Conservation (phyloP, 2,329 filamentous ascomycete genomes). For the Stylonectria norvegica region DNA sequence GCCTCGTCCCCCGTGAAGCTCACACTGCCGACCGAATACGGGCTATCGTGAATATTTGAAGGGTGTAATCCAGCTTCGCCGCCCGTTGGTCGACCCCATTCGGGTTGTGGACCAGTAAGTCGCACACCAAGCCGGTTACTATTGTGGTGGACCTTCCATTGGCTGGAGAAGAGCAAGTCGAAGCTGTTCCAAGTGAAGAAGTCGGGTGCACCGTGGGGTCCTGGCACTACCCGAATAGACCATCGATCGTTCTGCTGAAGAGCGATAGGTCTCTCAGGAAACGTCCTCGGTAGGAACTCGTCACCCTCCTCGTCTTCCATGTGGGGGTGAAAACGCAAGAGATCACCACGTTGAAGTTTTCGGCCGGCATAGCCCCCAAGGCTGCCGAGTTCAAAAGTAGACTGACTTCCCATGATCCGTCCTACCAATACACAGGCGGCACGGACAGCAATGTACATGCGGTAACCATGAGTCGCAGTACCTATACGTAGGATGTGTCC, state of each 20-base stretch:
- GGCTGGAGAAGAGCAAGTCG: constrained; percentile 29
- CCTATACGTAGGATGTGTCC: constrained; percentile 29
- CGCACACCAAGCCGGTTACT: constrained; percentile 40
- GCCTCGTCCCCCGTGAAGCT: constrained; percentile 43
- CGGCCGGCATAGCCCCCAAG: constrained; percentile 35
- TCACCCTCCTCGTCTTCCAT: not conserved
- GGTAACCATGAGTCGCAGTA: constrained; percentile 26
- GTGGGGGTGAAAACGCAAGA: constrained; percentile 21
- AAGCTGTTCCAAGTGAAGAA: constrained; percentile 34
- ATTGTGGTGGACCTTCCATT: constrained; percentile 40
- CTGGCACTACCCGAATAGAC: constrained; percentile 35
- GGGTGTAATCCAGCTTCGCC: constrained; percentile 39
- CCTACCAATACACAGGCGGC: constrained; percentile 36
- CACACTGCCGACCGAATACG: constrained; percentile 39
- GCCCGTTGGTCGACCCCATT: constrained; percentile 37
- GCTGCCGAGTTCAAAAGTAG: constrained; percentile 31
- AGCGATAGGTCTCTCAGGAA: constrained; percentile 19
- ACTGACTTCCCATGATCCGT: constrained; percentile 30
- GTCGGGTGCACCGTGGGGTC: constrained; percentile 38
- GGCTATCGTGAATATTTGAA: constrained; percentile 40
- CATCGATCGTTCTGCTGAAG: constrained; percentile 25
- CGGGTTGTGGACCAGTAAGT: constrained; percentile 34
- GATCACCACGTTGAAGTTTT: constrained; percentile 29
- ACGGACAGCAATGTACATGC: constrained; percentile 34
- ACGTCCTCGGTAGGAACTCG: not conserved